These are phyloP conservation scores for Aspergillus ustus DNA, from an alignment of 2,329 filamentous ascomycete genomes.

Conservation along the genomic window DNA sequence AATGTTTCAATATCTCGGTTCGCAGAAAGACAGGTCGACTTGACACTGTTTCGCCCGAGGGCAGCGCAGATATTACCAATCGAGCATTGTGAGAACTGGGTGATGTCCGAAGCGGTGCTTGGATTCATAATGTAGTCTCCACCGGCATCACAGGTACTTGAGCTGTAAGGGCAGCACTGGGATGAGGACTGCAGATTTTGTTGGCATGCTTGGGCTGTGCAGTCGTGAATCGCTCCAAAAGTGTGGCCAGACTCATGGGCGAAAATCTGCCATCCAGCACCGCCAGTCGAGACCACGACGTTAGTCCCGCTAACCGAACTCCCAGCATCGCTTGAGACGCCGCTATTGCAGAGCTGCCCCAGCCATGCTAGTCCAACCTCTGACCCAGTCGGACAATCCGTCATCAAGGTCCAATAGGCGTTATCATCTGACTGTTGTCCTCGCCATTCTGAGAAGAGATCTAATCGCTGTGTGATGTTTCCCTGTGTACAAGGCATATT, in stretches of 20 bases:
- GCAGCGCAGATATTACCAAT: conserved; percentile 94
- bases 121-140: conserved; percentile 96
- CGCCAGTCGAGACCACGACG: conserved; percentile 80
- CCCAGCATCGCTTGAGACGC: conserved; percentile 54
- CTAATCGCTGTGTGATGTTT: conserved; percentile 76
- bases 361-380: conserved; percentile 94
- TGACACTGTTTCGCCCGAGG: conserved; percentile 75
- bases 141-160: conserved; percentile 71
- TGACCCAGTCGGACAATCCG: conserved; percentile 76
- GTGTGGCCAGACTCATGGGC: conserved; percentile 94
- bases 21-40: conserved; percentile 76
- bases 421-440: conserved; percentile 77
- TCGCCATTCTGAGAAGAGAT: conserved; percentile 87
- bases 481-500: conserved; percentile 70
- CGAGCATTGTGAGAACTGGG: conserved; percentile 81
- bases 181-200: conserved; percentile 65
- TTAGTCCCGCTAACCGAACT: conserved; percentile 86
- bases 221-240: conserved; percentile 95
- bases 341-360: conserved; percentile 76
- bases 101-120: conserved; percentile 74
- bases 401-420: conserved; percentile 91
- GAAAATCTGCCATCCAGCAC: conserved; percentile 92
- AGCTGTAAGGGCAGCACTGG: conserved; percentile 80
- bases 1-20: conserved; percentile 84
- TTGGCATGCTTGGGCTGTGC: conserved; percentile 68